Evolutionary conservation across 345 rosid genomes (phyloP).

Genomic region (Gossypium rotundifolium): DNA sequence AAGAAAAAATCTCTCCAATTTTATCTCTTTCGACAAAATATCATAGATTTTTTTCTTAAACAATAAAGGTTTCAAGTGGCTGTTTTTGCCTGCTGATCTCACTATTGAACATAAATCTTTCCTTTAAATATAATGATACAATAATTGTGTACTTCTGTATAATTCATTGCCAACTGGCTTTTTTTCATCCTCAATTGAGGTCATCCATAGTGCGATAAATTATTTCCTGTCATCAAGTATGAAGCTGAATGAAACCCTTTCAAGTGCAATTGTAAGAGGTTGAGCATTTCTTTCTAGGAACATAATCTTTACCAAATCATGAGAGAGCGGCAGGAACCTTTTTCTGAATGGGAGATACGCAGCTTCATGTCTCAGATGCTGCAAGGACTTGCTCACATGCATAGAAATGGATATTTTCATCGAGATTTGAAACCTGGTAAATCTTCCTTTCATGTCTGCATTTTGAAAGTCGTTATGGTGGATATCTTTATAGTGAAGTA

Average conservation of each 20-base stretch:
- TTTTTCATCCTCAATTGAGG: not conserved
- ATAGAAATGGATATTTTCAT: conserved; percentile 76
- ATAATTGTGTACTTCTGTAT: not conserved
- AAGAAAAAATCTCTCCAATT: not conserved
- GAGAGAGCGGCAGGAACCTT: conserved; percentile 59
- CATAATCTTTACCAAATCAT: conserved; percentile 77
- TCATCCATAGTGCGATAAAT: not conserved
- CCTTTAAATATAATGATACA: not conserved
- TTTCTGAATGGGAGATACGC: conserved; percentile 73
- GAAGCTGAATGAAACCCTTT: conserved; percentile 2
- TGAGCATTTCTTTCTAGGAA: conserved; percentile 41
- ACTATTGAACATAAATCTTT: not conserved
- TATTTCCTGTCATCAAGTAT: not conserved
- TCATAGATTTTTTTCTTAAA: not conserved
- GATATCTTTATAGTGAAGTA: conserved; percentile 10
- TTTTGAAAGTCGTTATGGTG: not conserved
- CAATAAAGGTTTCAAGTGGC: not conserved
- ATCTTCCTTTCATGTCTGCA: conserved; percentile 1
- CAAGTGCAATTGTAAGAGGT: not conserved
- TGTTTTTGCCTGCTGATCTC: not conserved
- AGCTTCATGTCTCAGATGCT: conserved; percentile 71
- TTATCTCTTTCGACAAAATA: not conserved
- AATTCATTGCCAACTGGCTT: not conserved
- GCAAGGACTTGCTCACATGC: conserved; percentile 92
- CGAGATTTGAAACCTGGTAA: conserved; percentile 93